A percentile compares a stretch with the other conserved stretches of the same genome.
These are phyloP conservation scores for Pythium phragmiticola DNA, from an alignment of 352 stramenopile genomes.

Conservation along the genomic window DNA sequence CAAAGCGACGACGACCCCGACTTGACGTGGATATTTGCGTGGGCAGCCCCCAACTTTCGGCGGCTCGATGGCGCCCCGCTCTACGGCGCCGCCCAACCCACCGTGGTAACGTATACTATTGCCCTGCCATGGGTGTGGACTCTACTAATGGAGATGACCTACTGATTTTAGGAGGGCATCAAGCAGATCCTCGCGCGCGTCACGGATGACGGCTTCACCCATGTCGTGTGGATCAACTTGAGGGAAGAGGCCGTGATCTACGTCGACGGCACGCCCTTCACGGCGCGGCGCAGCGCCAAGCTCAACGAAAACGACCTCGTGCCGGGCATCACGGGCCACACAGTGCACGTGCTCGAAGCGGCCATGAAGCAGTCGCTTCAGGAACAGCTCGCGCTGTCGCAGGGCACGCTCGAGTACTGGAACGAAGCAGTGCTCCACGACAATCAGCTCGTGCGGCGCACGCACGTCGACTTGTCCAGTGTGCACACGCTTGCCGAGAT, in stretches of 20 bases:
- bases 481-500: constrained; percentile 71
- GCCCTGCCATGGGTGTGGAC: not conserved
- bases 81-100: constrained; percentile 74
- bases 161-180: constrained; percentile 49
- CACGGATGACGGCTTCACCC: constrained; percentile 66
- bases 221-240: constrained; percentile 84
- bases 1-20: not conserved
- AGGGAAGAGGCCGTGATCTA: constrained; percentile 86
- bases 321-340: constrained; percentile 77
- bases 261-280: constrained; percentile 72
- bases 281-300: constrained; percentile 64
- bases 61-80: constrained; percentile 64
- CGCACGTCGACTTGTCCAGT: constrained; percentile 37
- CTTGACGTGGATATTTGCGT: not conserved
- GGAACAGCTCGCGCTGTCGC: constrained; percentile 47
- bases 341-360: constrained; percentile 76
- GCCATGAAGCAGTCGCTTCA: constrained; percentile 80
- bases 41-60: constrained; percentile 72
- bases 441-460: constrained; percentile 51
- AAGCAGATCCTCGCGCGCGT: constrained; percentile 67
- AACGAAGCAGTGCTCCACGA: constrained; percentile 62
- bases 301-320: constrained; percentile 86
- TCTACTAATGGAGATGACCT: not conserved
- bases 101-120: constrained; percentile 38
- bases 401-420: constrained; percentile 80